phyloP scores from a whole-genome alignment of 495 filamentous ascomycete genomes.

The Cetradonia linearis region DNA sequence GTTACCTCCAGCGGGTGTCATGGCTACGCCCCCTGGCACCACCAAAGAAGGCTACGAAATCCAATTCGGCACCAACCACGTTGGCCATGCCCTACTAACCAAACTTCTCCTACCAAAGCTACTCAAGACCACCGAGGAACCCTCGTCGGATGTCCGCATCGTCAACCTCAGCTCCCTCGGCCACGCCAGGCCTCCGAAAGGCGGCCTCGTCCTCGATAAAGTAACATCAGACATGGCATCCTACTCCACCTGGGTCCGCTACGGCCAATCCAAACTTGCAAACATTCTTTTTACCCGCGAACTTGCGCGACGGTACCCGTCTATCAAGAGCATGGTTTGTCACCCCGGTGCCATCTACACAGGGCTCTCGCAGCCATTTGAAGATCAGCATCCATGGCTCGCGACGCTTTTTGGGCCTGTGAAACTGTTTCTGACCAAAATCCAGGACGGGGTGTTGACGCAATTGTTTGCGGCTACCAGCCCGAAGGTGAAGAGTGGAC shows the following conservation, averaged over 20 bases:
- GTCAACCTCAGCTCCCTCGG: conserved; percentile 38
- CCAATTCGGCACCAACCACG: conserved; percentile 62
- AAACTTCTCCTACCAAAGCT: conserved; percentile 52
- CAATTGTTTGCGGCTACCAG: conserved; percentile 42
- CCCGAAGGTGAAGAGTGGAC: conserved; percentile 38
- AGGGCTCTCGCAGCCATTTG: conserved; percentile 35
- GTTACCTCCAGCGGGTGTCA: conserved; percentile 41
- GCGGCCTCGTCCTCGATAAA: conserved; percentile 16
- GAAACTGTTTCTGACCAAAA: conserved; percentile 18
- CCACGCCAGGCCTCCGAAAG: conserved; percentile 29
- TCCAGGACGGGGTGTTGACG: conserved; percentile 43
- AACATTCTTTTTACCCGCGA: conserved; percentile 55
- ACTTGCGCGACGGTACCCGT: conserved; percentile 47
- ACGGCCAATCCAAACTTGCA: conserved; percentile 57
- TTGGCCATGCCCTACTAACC: conserved; percentile 58
- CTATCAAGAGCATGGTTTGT: conserved; percentile 44
- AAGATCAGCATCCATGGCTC: conserved; percentile 25
- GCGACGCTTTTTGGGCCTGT: conserved; percentile 22
- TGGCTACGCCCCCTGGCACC: conserved; percentile 39
- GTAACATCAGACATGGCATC: conserved; percentile 33
- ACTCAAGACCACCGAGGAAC: conserved; percentile 36
- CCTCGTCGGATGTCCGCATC: conserved; percentile 35
- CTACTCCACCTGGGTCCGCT: conserved; percentile 40
- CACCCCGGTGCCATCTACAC: conserved; percentile 59
- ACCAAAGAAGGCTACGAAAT: conserved; percentile 58